These are phyloP conservation scores for Panicum miliaceum DNA, from an alignment of 176 grass and related monocot genomes.

Conservation along the genomic window DNA sequence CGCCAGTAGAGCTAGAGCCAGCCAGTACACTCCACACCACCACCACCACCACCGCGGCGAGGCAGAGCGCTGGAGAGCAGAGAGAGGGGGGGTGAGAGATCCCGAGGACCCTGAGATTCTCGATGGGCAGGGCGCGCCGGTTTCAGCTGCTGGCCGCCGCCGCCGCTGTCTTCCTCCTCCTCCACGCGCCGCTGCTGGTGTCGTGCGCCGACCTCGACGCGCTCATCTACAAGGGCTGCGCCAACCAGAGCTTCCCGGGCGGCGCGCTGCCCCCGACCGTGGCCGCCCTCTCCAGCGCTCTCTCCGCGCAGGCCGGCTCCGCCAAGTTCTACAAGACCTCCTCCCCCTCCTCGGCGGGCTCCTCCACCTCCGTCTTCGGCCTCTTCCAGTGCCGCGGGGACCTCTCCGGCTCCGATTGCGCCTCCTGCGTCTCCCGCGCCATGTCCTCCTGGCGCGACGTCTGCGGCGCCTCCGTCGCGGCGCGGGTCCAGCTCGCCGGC, in stretches of 20 bases:
- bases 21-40: background rate
- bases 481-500: constrained; percentile 80
- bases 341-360: constrained; percentile 25
- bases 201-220: constrained; percentile 67
- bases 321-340: constrained; percentile 93
- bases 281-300: constrained; percentile 51
- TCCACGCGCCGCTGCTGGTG: background rate
- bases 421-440: constrained; percentile 71
- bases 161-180: background rate
- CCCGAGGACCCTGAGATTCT: constrained; percentile 34
- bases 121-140: constrained; percentile 48
- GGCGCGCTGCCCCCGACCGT: constrained; percentile 42
- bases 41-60: background rate
- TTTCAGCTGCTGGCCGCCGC: background rate
- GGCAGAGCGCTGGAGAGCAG: background rate
- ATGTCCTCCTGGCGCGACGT: constrained; percentile 66
- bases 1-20: no score
- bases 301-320: constrained; percentile 60
- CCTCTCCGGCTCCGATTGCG: constrained; percentile 72
- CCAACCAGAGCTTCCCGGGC: constrained; percentile 72
- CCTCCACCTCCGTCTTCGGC: constrained; percentile 67
- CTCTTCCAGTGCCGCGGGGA: constrained; percentile 96
- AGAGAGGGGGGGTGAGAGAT: constrained; percentile 9
- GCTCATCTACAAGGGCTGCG: constrained; percentile 95
- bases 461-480: constrained; percentile 75